Conservation (phyloP, 164 flowering plant genomes). For the Stephania japonica region DNA sequence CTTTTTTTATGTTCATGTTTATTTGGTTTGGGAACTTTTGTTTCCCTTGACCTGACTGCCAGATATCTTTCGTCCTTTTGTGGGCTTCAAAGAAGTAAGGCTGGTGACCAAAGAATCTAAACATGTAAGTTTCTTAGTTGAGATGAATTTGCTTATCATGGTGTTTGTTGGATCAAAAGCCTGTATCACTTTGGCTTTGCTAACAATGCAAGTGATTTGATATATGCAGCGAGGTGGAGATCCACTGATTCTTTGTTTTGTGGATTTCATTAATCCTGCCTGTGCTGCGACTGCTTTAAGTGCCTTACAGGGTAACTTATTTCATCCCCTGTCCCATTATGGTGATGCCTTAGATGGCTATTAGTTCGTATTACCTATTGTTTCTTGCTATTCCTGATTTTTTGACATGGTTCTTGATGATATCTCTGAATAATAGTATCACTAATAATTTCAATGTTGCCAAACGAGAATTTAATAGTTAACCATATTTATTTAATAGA, state of each 20-base stretch:
- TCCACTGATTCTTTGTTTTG: conserved; percentile 65
- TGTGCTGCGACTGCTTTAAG: conserved; percentile 65
- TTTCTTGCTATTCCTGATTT: neutral
- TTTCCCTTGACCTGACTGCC: conserved; percentile 21
- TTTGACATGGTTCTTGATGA: neutral
- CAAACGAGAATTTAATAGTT: neutral
- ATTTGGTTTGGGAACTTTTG: neutral
- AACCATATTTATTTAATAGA: neutral
- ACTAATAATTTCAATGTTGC: no score
- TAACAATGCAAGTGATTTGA: neutral
- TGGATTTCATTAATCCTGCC: conserved; percentile 53
- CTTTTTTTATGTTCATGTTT: neutral
- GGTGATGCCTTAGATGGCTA: neutral
- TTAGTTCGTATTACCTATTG: neutral
- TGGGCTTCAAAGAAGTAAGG: conserved; percentile 73
- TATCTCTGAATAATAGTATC: no score
- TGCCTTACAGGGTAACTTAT: conserved; percentile 60
- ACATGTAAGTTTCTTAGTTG: conserved; percentile 38
- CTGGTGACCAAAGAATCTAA: conserved; percentile 63
- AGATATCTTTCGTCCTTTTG: conserved; percentile 82
- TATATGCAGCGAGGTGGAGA: conserved; percentile 60
- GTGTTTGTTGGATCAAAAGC: neutral
- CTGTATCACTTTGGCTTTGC: neutral
- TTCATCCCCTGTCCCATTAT: neutral
- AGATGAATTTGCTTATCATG: neutral